Evolutionary conservation across 1,139 yeast species (phyloP).

Genomic region (Sugiyamaella castrensis): DNA sequence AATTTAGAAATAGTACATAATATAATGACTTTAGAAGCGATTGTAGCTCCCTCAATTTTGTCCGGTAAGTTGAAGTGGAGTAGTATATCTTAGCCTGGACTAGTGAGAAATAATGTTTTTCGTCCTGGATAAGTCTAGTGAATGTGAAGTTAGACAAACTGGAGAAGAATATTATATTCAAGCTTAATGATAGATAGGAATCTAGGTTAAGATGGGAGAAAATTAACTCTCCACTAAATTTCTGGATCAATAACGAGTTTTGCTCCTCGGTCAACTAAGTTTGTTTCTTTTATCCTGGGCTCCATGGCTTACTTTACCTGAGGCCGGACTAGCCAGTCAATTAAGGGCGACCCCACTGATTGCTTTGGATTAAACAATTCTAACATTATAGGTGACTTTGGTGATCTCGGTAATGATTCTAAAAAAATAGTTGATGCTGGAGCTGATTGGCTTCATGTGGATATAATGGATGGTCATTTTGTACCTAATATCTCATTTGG

Average conservation of each 20-base stretch:
- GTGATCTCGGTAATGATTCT: constrained; percentile 85
- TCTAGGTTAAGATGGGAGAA: too few relatives aligned
- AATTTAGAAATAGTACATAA: too few relatives aligned
- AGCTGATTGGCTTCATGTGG: constrained; percentile 97
- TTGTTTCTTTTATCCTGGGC: too few relatives aligned
- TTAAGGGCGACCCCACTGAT: too few relatives aligned
- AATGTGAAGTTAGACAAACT: too few relatives aligned
- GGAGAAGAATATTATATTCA: too few relatives aligned
- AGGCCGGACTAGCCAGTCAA: too few relatives aligned
- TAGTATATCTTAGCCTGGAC: not conserved
- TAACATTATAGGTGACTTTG: constrained; percentile 54
- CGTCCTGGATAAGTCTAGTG: not conserved
- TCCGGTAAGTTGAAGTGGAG: too few relatives aligned
- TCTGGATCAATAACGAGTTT: too few relatives aligned
- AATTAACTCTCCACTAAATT: too few relatives aligned
- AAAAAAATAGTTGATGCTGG: constrained; percentile 69
- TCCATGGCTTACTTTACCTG: not conserved
- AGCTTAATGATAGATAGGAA: too few relatives aligned
- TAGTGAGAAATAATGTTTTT: not conserved
- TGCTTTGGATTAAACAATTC: not conserved
- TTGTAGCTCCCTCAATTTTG: constrained; percentile 92
- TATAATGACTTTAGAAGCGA: constrained; percentile 42
- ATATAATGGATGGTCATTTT: constrained; percentile 98
- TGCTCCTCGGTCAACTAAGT: too few relatives aligned
- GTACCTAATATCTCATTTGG: constrained; percentile 96